phyloP scores from a whole-genome alignment of 139 green algal species.

The Micractinium sp. region DNA sequence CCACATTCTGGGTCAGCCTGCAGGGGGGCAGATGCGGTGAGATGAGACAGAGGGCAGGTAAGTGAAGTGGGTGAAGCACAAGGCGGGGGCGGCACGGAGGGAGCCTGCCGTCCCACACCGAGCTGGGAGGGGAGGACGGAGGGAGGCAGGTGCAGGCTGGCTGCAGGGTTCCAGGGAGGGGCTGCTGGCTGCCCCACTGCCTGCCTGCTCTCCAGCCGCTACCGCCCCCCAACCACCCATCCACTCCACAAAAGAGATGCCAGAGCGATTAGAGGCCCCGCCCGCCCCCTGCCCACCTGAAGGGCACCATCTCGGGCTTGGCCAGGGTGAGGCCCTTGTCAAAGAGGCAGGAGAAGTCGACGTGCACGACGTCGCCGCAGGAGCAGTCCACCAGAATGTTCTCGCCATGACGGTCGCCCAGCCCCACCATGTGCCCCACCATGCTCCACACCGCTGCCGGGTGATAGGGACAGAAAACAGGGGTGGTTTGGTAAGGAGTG shows the following conservation, averaged over 20 bases:
- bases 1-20: slow-evolving; percentile 97
- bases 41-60: not conserved
- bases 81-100: no score
- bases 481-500: not conserved
- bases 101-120: no score
- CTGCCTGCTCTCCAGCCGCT: not conserved
- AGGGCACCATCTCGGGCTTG: slow-evolving; percentile 95
- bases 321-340: slow-evolving; percentile 83
- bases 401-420: slow-evolving; percentile 94
- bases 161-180: no score
- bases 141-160: not conserved
- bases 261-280: not conserved
- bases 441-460: slow-evolving; percentile 71
- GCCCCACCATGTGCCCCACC: slow-evolving; percentile 56
- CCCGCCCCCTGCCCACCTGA: slow-evolving; percentile 51
- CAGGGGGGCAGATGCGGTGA: not conserved
- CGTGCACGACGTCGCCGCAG: slow-evolving; percentile 72
- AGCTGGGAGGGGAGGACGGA: no score
- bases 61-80: not conserved
- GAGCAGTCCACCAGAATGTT: slow-evolving; percentile 92
- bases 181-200: not conserved
- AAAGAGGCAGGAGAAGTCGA: slow-evolving; percentile 98
- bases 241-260: not conserved
- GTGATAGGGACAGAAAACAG: not conserved
- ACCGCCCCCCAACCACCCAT: not conserved